Evolutionary conservation across 2,329 filamentous ascomycete genomes (phyloP), one percentile per base, ranked within the genome.

Genomic region (Arachnomyces sp.): DNA sequence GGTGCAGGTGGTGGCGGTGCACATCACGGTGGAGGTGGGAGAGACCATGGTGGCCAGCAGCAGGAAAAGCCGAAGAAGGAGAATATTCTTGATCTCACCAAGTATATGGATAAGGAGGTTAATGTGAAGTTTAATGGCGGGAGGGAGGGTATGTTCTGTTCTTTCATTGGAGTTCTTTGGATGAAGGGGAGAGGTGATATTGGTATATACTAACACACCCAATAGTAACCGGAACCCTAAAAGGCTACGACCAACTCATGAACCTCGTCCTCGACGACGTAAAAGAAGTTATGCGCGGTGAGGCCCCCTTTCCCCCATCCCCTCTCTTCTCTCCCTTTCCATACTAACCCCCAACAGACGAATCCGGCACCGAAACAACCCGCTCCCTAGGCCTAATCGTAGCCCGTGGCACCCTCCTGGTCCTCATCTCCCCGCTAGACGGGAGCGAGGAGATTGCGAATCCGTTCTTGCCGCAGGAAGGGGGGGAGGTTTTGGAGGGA

Each of bases 91-190:
- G 90, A 98, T 59, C 66, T 98, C 56, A 79, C 74, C 60, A 94
- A 94, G 70, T 98, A 96, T 66, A 88, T 94, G 83, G 88, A 98
- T 65, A 94, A 95, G 76, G 76, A 83, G 59, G 87, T 98, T 52
- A 84, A 77, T 7, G 89, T 98, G 60, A 96, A 96, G 68, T 96
- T 98, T 65, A 95, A 87, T 58, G 92, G 92, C 31, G 92, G 92
- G 1, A 72, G 90, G 45, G 88, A 95, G 72, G 85, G 88, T 92
- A 59, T 46, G 73, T 60, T 37, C 20, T 39, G 14, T 38, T 34
- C 15, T 25, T 35, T 38, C 33, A 40, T 38, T 37, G 32, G 40
- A 7, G 15, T 6, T 36, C 28, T 4, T 31, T 14, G 20, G n/a
- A n/a, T n/a, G 32, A 34, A 15, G 15, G 8, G 9, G 32, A 34